Conservation (phyloP, 495 filamentous ascomycete species). For the Venustampulla echinocandica region DNA sequence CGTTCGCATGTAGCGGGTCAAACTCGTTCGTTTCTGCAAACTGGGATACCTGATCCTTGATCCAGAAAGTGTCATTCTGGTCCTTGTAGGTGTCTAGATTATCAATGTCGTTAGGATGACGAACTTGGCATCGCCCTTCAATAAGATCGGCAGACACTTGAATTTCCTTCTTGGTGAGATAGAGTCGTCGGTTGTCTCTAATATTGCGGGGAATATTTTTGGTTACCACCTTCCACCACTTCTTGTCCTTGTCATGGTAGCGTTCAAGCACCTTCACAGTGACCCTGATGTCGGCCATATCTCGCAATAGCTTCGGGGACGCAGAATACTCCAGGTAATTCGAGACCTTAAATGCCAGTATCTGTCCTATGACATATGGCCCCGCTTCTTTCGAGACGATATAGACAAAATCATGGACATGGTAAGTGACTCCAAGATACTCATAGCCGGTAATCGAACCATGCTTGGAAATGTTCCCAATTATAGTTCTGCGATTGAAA, state of each 20-base stretch:
- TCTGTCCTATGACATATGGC: constrained; percentile 4
- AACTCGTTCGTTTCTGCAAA: not conserved
- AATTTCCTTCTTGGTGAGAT: not conserved
- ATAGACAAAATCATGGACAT: constrained; percentile 10
- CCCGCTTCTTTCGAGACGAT: not conserved
- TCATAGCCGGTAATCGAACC: not conserved
- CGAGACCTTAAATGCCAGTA: not conserved
- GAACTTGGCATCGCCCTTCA: constrained; percentile 11
- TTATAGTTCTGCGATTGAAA: not conserved
- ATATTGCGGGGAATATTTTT: not conserved
- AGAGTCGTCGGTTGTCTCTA: constrained; percentile 8
- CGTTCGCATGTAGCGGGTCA: not conserved
- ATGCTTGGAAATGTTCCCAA: not conserved
- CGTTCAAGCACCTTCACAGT: no score
- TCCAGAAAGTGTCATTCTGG: constrained; percentile 6
- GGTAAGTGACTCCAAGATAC: not conserved
- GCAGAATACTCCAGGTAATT: not conserved
- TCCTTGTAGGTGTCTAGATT: constrained; percentile 4
- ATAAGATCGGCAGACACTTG: not conserved
- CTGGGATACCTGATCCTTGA: not conserved
- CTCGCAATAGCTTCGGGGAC: not conserved
- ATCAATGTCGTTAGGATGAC: constrained; percentile 1
- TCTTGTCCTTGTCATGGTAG: not conserved
- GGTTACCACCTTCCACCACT: not conserved
- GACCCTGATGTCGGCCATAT: no score